Percentiles rank a stretch among this genome's conserved stretches.
These are phyloP conservation scores for Aspergillus quadrilineatus DNA, from an alignment of 2,329 filamentous ascomycete species.

Conservation along the genomic window DNA sequence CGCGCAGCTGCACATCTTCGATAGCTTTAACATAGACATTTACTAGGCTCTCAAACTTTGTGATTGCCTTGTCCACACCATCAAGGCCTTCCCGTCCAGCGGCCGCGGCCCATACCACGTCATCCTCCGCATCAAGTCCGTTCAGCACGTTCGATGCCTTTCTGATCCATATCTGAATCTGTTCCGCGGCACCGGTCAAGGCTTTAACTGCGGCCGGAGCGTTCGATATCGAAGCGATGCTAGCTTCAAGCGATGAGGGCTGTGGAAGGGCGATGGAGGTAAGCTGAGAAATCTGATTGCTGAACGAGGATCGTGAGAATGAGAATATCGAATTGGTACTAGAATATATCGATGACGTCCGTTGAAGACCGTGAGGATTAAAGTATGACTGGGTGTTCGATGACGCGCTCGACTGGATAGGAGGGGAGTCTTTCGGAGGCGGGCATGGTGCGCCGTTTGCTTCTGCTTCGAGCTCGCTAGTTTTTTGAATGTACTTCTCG, in stretches of 20 bases:
- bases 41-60: slow-evolving; percentile 82
- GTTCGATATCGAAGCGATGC: slow-evolving; percentile 80
- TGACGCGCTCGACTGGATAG: slow-evolving; percentile 27
- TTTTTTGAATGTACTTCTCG: slow-evolving; percentile 44
- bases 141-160: slow-evolving; percentile 88
- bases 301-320: slow-evolving; percentile 85
- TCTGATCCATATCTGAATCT: slow-evolving; percentile 90
- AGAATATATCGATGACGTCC: slow-evolving; percentile 59
- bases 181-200: slow-evolving; percentile 81
- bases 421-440: slow-evolving; percentile 38
- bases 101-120: slow-evolving; percentile 93
- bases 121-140: slow-evolving; percentile 89
- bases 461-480: slow-evolving; percentile 34
- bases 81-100: slow-evolving; percentile 63
- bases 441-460: slow-evolving; percentile 28
- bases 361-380: slow-evolving; percentile 50
- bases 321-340: slow-evolving; percentile 89
- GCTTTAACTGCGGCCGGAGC: slow-evolving; percentile 80
- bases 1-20: slow-evolving; percentile 77
- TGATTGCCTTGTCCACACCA: slow-evolving; percentile 67
- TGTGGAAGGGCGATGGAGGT: slow-evolving; percentile 88
- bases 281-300: slow-evolving; percentile 86
- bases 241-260: slow-evolving; percentile 76
- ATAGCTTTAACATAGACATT: slow-evolving; percentile 94
- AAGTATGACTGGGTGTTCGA: slow-evolving; percentile 43